phyloP scores from a whole-genome alignment of 495 filamentous ascomycete species.

The Penicillium samsonianum region DNA sequence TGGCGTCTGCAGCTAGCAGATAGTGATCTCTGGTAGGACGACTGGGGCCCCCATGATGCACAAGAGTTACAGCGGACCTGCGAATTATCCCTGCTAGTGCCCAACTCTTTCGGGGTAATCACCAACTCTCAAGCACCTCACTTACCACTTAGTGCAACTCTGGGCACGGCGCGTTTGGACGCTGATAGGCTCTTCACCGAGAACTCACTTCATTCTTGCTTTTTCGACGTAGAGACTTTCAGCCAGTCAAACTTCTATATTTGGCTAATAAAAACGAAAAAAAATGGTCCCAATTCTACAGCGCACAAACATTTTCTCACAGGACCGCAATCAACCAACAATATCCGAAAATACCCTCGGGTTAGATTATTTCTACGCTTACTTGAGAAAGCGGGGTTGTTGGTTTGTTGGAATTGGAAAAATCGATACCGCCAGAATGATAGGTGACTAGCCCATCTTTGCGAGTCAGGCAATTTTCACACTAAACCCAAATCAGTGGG shows the following conservation, averaged over 20 bases:
- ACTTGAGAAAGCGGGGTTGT: constrained; percentile 3
- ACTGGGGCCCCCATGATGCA: constrained; percentile 10
- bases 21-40: constrained; percentile 5
- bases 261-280: neutral
- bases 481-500: neutral
- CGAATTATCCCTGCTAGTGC: constrained; percentile 2
- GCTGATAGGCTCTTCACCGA: constrained; percentile 1
- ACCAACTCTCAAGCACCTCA: constrained; percentile 4
- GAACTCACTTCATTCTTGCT: neutral
- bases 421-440: neutral
- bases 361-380: neutral
- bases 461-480: neutral
- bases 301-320: too few relatives aligned
- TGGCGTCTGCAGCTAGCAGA: constrained; percentile 3
- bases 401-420: neutral
- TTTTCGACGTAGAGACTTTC: neutral
- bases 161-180: neutral
- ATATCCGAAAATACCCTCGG: too few relatives aligned
- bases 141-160: constrained; percentile 1
- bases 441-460: neutral
- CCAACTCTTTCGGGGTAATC: constrained; percentile 10
- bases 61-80: constrained; percentile 10
- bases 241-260: neutral
- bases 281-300: neutral
- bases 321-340: too few relatives aligned